Percentiles rank a stretch among this genome's conserved stretches.
phyloP scores from a whole-genome alignment of 1,284 basidiomycete species.

The Cutaneotrichosporon cavernicola region DNA sequence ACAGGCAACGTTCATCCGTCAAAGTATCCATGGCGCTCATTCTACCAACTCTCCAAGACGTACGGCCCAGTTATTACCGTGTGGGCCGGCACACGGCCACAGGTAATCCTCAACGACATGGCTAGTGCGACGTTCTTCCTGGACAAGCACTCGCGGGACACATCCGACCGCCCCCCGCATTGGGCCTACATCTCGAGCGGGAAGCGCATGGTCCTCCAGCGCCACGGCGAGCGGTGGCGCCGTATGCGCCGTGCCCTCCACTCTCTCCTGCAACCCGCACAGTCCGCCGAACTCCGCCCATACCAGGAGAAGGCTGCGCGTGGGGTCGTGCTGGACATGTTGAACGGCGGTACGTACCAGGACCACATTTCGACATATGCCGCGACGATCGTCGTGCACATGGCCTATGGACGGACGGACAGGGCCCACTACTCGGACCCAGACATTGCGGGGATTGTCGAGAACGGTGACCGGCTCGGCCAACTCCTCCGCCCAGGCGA shows the following conservation, averaged over 20 bases:
- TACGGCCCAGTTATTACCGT: conserved; percentile 18
- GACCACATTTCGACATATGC: conserved; percentile 61
- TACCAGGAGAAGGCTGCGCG: conserved; percentile 57
- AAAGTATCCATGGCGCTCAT: conserved; percentile 14
- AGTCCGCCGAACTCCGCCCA: conserved; percentile 57
- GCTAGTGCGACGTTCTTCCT: conserved; percentile 44
- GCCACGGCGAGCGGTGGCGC: conserved; percentile 20
- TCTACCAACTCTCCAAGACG: conserved; percentile 9
- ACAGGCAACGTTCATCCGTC: not conserved
- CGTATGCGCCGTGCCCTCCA: conserved; percentile 58
- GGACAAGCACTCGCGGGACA: conserved; percentile 59
- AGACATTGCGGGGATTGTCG: conserved; percentile 60
- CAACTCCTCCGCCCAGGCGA: conserved; percentile 60
- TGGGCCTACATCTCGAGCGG: conserved; percentile 46
- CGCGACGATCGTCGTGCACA: conserved; percentile 63
- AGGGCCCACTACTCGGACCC: conserved; percentile 60
- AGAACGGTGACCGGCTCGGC: conserved; percentile 57
- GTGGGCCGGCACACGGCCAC: conserved; percentile 10
- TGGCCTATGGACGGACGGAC: conserved; percentile 64
- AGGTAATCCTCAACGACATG: conserved; percentile 11
- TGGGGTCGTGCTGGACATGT: conserved; percentile 59
- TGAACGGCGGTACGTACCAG: conserved; percentile 59
- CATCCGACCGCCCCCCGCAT: conserved; percentile 58
- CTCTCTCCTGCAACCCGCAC: conserved; percentile 58
- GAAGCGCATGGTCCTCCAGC: conserved; percentile 17